These are phyloP conservation scores for Coniferiporia sulphurascens DNA, from an alignment of 1,284 basidiomycete species.

Conservation along the genomic window DNA sequence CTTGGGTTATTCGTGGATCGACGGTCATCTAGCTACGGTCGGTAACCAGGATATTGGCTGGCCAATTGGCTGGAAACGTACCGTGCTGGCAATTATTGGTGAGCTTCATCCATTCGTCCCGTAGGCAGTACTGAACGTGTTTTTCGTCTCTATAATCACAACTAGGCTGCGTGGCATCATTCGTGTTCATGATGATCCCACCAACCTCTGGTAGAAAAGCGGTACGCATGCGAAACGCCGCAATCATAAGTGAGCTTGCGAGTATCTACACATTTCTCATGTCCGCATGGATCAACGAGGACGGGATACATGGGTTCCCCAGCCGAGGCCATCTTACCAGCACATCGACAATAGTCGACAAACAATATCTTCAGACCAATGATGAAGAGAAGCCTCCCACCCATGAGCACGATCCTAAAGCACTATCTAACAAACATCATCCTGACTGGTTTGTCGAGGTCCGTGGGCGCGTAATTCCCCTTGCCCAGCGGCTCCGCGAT, in stretches of 20 bases:
- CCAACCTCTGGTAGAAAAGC: conserved; percentile 44
- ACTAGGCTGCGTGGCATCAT: conserved; percentile 39
- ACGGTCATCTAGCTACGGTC: conserved; percentile 43
- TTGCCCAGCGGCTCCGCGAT: too few relatives aligned
- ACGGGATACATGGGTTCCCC: conserved; percentile 9
- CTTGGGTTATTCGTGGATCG: conserved; percentile 59
- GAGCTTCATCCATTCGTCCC: conserved; percentile 3
- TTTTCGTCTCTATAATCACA: neutral
- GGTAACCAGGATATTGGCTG: conserved; percentile 50
- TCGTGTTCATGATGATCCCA: conserved; percentile 45
- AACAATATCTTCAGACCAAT: too few relatives aligned
- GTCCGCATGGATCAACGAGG: conserved; percentile 38
- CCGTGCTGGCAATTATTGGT: conserved; percentile 43
- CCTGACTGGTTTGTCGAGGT: too few relatives aligned
- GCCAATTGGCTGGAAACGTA: conserved; percentile 48
- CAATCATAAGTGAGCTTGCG: conserved; percentile 34
- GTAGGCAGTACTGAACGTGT: neutral
- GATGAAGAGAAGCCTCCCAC: too few relatives aligned
- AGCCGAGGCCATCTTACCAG: neutral
- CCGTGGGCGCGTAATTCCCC: too few relatives aligned
- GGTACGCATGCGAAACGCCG: conserved; percentile 42
- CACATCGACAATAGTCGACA: neutral
- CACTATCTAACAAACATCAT: too few relatives aligned
- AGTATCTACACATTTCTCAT: conserved; percentile 39
- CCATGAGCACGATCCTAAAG: too few relatives aligned